Conservation (phyloP, 1,284 basidiomycete species). For the Filobasidium uniguttulatum region DNA sequence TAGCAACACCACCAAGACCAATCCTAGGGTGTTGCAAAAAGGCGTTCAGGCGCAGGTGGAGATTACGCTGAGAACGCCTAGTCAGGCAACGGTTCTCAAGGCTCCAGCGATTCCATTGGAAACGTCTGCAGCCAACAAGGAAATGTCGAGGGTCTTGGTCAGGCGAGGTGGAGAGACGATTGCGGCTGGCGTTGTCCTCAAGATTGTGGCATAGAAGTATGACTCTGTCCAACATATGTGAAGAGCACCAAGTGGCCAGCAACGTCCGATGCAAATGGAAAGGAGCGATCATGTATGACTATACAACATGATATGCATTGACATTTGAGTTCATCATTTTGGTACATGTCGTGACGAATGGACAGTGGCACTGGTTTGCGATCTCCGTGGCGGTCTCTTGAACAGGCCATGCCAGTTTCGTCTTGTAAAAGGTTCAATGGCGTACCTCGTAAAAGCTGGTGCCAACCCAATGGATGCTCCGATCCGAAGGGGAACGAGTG, state of each 20-base stretch:
- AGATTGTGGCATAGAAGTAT: slow-evolving; percentile 15
- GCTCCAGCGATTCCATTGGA: slow-evolving; percentile 66
- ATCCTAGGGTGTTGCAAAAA: slow-evolving; percentile 80
- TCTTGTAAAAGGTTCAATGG: slow-evolving; percentile 47
- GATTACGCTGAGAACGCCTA: slow-evolving; percentile 50
- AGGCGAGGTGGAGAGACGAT: slow-evolving; percentile 86
- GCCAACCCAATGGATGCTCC: slow-evolving; percentile 59
- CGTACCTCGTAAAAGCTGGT: slow-evolving; percentile 54
- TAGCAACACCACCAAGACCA: slow-evolving; percentile 50
- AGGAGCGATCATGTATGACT: no score
- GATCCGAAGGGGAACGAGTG: slow-evolving; percentile 60
- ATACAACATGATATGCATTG: no score
- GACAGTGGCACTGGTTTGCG: no score
- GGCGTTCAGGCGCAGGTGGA: slow-evolving; percentile 71
- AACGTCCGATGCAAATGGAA: no score
- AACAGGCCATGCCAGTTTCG: slow-evolving; percentile 15
- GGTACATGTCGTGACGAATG: no score
- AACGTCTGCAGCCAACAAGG: slow-evolving; percentile 77
- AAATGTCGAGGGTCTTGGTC: slow-evolving; percentile 86
- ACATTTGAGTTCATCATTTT: no score
- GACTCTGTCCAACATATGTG: no score
- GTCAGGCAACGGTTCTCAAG: slow-evolving; percentile 39
- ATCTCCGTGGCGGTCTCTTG: slow-evolving; percentile 1
- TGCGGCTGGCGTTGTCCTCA: slow-evolving; percentile 51
- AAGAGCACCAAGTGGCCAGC: no score